Conservation (phyloP, 2,329 filamentous ascomycete genomes). For the Penicillium sp. region DNA sequence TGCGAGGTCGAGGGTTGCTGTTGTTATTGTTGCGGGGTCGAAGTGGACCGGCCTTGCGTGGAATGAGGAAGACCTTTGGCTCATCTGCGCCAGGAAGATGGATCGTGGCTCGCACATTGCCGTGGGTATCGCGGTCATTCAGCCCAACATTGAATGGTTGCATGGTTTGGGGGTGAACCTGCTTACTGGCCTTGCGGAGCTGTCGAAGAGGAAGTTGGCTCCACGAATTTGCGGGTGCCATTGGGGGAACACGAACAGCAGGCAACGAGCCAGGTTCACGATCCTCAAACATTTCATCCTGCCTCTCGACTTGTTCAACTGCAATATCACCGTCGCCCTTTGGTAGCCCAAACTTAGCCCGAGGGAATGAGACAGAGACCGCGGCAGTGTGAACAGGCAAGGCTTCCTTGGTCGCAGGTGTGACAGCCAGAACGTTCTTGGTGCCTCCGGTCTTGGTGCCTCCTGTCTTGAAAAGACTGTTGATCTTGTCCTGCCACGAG, state of each 20-base stretch:
- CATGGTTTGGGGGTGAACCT: constrained; percentile 53
- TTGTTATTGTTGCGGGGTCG: constrained; percentile 36
- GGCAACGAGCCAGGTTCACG: constrained; percentile 79
- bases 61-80: constrained; percentile 44
- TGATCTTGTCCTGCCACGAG: constrained; percentile 80
- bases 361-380: constrained; percentile 72
- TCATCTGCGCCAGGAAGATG: constrained; percentile 50
- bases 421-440: constrained; percentile 59
- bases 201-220: constrained; percentile 48
- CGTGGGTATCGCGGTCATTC: constrained; percentile 40
- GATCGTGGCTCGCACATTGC: constrained; percentile 43
- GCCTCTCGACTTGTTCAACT: constrained; percentile 72
- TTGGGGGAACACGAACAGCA: constrained; percentile 65
- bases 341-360: constrained; percentile 35
- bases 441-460: constrained; percentile 32
- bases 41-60: constrained; percentile 31
- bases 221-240: constrained; percentile 65
- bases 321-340: constrained; percentile 50
- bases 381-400: constrained; percentile 60
- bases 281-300: constrained; percentile 79
- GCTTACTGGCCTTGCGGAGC: constrained; percentile 53
- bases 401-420: constrained; percentile 67
- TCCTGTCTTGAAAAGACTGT: constrained; percentile 69
- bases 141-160: constrained; percentile 47
- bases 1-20: constrained; percentile 29